Percentiles rank a stretch among this genome's conserved stretches.
Conservation (phyloP, 2,329 filamentous ascomycete genomes). For the Arthrocladium fulminans region DNA sequence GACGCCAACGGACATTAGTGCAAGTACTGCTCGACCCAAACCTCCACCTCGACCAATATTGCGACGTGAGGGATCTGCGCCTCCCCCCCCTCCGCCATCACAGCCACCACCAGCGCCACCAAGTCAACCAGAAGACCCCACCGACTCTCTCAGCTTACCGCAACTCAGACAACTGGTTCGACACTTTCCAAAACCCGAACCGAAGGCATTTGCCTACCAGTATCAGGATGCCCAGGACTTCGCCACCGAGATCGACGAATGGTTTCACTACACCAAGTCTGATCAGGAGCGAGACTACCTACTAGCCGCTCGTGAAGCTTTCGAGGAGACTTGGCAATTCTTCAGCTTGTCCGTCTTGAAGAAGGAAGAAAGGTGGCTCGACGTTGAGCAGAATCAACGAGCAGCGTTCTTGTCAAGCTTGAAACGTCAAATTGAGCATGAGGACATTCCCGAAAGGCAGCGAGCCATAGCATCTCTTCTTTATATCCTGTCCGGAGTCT, state of each 20-base stretch:
- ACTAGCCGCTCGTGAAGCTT: conserved; percentile 64
- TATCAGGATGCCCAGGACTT: conserved; percentile 66
- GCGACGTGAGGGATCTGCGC: conserved; percentile 28
- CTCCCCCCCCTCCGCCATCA: conserved; percentile 36
- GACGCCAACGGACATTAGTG: conserved; percentile 9
- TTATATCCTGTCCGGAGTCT: conserved; percentile 57
- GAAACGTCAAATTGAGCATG: conserved; percentile 30
- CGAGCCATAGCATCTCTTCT: conserved; percentile 39
- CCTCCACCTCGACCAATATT: conserved; percentile 22
- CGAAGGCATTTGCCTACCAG: conserved; percentile 73
- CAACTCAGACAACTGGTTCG: conserved; percentile 65
- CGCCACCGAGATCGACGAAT: conserved; percentile 88
- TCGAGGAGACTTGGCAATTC: conserved; percentile 64
- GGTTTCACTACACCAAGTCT: conserved; percentile 79
- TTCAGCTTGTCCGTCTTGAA: conserved; percentile 36
- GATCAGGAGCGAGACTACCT: conserved; percentile 70
- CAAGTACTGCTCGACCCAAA: conserved; percentile 10
- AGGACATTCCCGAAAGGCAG: conserved; percentile 34
- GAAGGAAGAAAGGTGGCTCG: conserved; percentile 54
- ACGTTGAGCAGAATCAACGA: conserved; percentile 47
- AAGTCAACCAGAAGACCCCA: conserved; percentile 31
- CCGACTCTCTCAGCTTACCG: conserved; percentile 65
- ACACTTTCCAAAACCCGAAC: conserved; percentile 56
- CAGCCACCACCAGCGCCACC: conserved; percentile 37
- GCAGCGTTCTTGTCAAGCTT: conserved; percentile 34